Evolutionary conservation across 2,329 filamentous ascomycete genomes (phyloP).

Genomic region (Aspergillus aculeatus): DNA sequence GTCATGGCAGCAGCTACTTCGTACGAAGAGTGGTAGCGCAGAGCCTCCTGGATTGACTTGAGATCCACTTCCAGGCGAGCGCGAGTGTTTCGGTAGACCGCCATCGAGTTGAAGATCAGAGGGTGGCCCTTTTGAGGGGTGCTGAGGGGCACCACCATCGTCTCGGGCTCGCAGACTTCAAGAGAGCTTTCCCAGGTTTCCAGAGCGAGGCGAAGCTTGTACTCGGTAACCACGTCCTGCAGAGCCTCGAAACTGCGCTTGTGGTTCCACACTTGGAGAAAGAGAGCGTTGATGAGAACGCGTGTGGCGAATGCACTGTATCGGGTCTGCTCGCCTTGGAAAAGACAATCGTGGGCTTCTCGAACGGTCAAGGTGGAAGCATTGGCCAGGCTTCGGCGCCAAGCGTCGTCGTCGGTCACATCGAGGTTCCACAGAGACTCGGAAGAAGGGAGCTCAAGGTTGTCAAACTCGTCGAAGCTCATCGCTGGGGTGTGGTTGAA

Average conservation of each 20-base stretch:
- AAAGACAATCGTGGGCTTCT: conserved; percentile 90
- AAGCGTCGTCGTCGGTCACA: conserved; percentile 72
- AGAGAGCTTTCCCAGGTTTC: conserved; percentile 99
- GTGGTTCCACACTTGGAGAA: conserved; percentile 98
- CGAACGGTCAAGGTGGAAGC: conserved; percentile 81
- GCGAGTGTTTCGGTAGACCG: conserved; percentile 91
- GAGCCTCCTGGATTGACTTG: conserved; percentile 91
- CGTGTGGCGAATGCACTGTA: conserved; percentile 97
- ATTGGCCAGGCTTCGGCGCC: conserved; percentile 73
- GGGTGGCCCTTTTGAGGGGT: conserved; percentile 95
- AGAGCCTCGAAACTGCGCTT: conserved; percentile 97
- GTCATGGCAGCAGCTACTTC: conserved; percentile 98
- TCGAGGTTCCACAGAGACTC: conserved; percentile 93
- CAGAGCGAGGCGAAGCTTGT: conserved; percentile 90
- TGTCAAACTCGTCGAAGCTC: conserved; percentile 97
- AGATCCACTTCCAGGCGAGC: conserved; percentile 91
- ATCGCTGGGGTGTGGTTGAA: conserved; percentile 98
- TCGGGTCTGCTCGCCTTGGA: conserved; percentile 83
- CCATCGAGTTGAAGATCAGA: conserved; percentile 96
- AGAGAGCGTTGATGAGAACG: conserved; percentile 98
- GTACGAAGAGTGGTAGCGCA: conserved; percentile 95
- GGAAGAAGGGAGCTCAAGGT: conserved; percentile 85
- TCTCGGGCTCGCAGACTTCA: conserved; percentile 88
- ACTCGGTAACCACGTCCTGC: conserved; percentile 96
- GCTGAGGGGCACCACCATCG: conserved; percentile 81